A percentile compares a stretch with the other conserved stretches of the same genome.
Conservation (phyloP, 371 early-diverging fungal genomes). For the Actinomortierella ambigua region DNA sequence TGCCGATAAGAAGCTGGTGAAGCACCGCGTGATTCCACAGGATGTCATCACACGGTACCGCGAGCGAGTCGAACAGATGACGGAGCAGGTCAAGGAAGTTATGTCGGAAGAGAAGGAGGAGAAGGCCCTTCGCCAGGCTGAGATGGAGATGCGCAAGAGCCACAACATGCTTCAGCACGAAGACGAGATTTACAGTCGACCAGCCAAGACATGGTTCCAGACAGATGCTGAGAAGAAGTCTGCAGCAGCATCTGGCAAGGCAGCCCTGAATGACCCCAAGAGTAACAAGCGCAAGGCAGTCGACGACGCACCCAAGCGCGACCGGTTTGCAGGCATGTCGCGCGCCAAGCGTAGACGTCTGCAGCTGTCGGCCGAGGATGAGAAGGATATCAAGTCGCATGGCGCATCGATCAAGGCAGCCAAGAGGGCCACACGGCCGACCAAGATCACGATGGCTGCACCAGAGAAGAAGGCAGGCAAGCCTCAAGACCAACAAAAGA, state of each 20-base stretch:
- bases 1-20: slow-evolving; percentile 72
- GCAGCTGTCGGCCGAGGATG: slow-evolving; percentile 67
- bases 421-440: slow-evolving; percentile 59
- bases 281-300: slow-evolving; percentile 39
- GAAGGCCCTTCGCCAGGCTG: slow-evolving; percentile 72
- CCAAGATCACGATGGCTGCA: slow-evolving; percentile 42
- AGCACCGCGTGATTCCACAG: slow-evolving; percentile 85
- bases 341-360: slow-evolving; percentile 66
- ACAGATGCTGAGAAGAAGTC: slow-evolving; percentile 62
- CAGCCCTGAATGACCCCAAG: slow-evolving; percentile 48
- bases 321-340: slow-evolving; percentile 69
- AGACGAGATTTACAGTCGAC: slow-evolving; percentile 89
- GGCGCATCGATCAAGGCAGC: slow-evolving; percentile 57
- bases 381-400: slow-evolving; percentile 51
- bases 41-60: slow-evolving; percentile 79
- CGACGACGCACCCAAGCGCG: slow-evolving; percentile 57
- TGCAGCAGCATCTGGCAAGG: slow-evolving; percentile 46
- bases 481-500: slow-evolving; percentile 39
- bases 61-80: slow-evolving; percentile 65
- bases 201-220: slow-evolving; percentile 96
- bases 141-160: slow-evolving; percentile 88
- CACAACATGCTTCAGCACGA: slow-evolving; percentile 85
- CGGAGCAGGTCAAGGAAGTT: slow-evolving; percentile 76
- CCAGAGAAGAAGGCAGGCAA: slow-evolving; percentile 28
- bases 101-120: slow-evolving; percentile 88